Conservation (phyloP, 352 stramenopile genomes). For the Blastocystis sp. region DNA sequence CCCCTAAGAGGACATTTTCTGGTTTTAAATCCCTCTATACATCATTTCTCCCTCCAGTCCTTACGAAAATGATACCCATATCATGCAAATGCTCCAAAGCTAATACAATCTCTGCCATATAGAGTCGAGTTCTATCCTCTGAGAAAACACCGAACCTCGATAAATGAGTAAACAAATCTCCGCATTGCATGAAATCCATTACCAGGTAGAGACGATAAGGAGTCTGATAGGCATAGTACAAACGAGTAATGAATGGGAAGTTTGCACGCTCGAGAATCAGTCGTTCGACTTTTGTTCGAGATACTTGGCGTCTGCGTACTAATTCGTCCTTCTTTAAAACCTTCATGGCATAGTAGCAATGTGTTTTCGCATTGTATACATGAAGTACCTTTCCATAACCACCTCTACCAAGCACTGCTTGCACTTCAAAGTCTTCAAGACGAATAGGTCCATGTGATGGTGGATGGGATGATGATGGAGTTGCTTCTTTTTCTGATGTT, state of each 20-base stretch:
- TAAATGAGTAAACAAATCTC: conserved; percentile 94
- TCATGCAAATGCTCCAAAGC: conserved; percentile 90
- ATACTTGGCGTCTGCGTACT: conserved; percentile 84
- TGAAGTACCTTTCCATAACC: conserved; percentile 84
- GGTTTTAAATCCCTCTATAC: conserved; percentile 85
- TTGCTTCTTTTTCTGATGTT: not conserved
- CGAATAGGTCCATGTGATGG: conserved; percentile 76
- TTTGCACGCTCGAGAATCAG: conserved; percentile 93
- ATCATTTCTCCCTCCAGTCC: not conserved
- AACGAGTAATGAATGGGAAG: conserved; percentile 94
- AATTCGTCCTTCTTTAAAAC: conserved; percentile 92
- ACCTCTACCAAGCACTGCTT: conserved; percentile 93
- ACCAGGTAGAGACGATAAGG: conserved; percentile 89
- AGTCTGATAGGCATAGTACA: conserved; percentile 96
- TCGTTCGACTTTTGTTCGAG: conserved; percentile 92
- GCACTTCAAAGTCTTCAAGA: conserved; percentile 91
- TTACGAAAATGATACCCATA: conserved; percentile 87
- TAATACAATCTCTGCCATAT: conserved; percentile 91
- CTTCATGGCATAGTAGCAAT: conserved; percentile 93
- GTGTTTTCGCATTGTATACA: conserved; percentile 79
- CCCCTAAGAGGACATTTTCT: conserved; percentile 87
- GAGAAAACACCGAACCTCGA: conserved; percentile 83
- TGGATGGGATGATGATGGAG: conserved; percentile 69
- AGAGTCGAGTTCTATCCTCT: conserved; percentile 85
- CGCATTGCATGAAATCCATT: conserved; percentile 89